Evolutionary conservation across 2,329 filamentous ascomycete genomes (phyloP).

Genomic region (Rhexocercosporidium sp.): DNA sequence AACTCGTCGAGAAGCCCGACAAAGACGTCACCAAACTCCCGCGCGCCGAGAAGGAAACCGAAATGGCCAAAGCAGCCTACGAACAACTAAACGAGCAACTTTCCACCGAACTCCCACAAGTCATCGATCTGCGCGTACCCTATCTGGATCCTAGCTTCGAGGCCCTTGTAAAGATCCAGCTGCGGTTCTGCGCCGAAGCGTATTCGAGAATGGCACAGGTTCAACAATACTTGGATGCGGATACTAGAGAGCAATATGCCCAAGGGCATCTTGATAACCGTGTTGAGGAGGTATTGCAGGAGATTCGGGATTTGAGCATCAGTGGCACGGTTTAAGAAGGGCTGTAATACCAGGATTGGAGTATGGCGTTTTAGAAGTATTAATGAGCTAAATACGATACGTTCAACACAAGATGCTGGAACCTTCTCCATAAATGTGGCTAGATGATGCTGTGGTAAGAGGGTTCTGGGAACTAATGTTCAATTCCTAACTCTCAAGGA

Average conservation of each 20-base stretch:
- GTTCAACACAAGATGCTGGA: neutral
- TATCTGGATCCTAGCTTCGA: slow-evolving; percentile 98
- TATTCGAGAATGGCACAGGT: slow-evolving; percentile 99
- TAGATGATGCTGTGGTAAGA: no score
- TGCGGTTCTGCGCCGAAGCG: slow-evolving; percentile 96
- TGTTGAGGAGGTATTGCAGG: slow-evolving; percentile 94
- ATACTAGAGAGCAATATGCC: slow-evolving; percentile 95
- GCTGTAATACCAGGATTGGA: slow-evolving; percentile 25
- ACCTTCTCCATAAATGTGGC: neutral
- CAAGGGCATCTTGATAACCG: slow-evolving; percentile 88
- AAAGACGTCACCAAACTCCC: slow-evolving; percentile 98
- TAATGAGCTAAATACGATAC: slow-evolving; percentile 8
- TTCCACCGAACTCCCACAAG: slow-evolving; percentile 87
- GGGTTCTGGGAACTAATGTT: no score
- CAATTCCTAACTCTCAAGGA: no score
- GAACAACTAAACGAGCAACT: slow-evolving; percentile 98
- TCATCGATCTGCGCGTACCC: slow-evolving; percentile 95
- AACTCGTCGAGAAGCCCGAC: slow-evolving; percentile 96
- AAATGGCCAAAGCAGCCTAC: slow-evolving; percentile 91
- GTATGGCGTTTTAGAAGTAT: slow-evolving; percentile 29
- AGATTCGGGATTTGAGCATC: slow-evolving; percentile 97
- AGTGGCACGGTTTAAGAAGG: slow-evolving; percentile 64
- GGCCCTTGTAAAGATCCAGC: slow-evolving; percentile 96
- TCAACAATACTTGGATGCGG: slow-evolving; percentile 95
- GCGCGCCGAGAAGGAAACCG: slow-evolving; percentile 92